Percentiles rank a stretch among this genome's conserved stretches.
These are phyloP conservation scores for Camellia japonica DNA, from an alignment of 148 eudicot genomes.

Conservation along the genomic window DNA sequence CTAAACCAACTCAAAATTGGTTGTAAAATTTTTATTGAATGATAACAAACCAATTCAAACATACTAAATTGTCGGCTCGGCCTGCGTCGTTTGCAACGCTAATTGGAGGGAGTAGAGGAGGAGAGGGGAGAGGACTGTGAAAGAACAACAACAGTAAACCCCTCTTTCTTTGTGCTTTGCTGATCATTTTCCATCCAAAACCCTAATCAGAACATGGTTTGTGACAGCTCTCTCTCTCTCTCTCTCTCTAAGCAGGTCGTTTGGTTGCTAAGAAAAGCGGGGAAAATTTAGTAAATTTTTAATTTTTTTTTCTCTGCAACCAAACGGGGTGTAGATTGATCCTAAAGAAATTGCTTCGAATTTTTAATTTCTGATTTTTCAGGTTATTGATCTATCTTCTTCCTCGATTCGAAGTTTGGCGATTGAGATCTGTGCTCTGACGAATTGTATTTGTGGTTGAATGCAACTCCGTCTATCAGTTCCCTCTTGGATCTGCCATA, in stretches of 20 bases:
- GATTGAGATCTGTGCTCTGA: conserved; percentile 7
- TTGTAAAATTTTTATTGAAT: no score
- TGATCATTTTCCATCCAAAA: background rate
- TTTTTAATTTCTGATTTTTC: background rate
- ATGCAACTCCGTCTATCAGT: conserved; percentile 11
- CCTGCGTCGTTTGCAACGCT: no score
- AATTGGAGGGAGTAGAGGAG: no score
- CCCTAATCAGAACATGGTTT: background rate
- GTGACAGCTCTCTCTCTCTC: conserved; percentile 4
- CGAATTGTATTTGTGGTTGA: conserved; percentile 2
- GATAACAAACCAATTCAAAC: no score
- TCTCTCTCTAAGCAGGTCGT: background rate
- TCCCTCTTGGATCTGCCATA: conserved; percentile 16
- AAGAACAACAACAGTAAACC: no score
- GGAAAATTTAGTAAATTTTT: background rate
- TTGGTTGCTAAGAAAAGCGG: conserved; percentile 1
- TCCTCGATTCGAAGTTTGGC: conserved; percentile 2
- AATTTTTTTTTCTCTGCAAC: background rate
- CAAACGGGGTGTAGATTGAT: background rate
- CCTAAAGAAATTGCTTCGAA: background rate
- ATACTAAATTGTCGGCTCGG: no score
- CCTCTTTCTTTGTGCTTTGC: background rate
- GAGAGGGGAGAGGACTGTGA: no score
- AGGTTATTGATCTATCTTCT: conserved; percentile 6
- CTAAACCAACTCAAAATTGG: no score